phyloP scores from a whole-genome alignment of 2,329 filamentous ascomycete genomes.

The Colletotrichum sojae region DNA sequence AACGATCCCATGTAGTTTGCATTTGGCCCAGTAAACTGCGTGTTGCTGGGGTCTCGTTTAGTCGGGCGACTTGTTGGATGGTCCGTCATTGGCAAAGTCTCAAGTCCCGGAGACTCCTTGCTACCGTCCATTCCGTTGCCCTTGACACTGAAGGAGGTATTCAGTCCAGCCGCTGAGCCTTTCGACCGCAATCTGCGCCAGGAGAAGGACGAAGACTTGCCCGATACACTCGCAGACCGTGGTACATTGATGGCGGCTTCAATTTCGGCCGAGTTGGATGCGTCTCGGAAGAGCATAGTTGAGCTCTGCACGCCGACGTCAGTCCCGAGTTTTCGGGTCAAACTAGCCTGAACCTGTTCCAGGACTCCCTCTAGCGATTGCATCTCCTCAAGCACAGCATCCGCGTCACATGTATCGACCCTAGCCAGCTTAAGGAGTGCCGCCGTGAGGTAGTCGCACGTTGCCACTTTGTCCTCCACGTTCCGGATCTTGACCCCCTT shows the following conservation, averaged over 20 bases:
- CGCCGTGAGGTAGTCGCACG: slow-evolving; percentile 91
- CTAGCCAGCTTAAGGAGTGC: slow-evolving; percentile 86
- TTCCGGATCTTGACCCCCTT: slow-evolving; percentile 94
- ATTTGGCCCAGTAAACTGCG: slow-evolving; percentile 86
- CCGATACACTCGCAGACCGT: slow-evolving; percentile 73
- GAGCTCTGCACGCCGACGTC: slow-evolving; percentile 89
- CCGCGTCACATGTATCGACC: slow-evolving; percentile 91
- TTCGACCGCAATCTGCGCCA: slow-evolving; percentile 94
- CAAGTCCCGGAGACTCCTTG: slow-evolving; percentile 75
- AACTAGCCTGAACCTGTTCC: slow-evolving; percentile 83
- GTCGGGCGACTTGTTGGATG: slow-evolving; percentile 76
- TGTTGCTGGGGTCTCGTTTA: slow-evolving; percentile 78
- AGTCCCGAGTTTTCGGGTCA: slow-evolving; percentile 89
- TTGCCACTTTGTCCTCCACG: slow-evolving; percentile 92
- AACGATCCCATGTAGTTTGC: slow-evolving; percentile 92
- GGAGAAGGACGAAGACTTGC: slow-evolving; percentile 84
- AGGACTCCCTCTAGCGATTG: slow-evolving; percentile 87
- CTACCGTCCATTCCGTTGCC: slow-evolving; percentile 53
- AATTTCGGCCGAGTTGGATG: slow-evolving; percentile 64
- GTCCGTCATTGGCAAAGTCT: slow-evolving; percentile 83
- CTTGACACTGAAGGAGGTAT: slow-evolving; percentile 59
- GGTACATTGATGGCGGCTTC: slow-evolving; percentile 59
- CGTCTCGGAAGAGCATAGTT: slow-evolving; percentile 81
- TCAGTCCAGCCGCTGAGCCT: slow-evolving; percentile 78
- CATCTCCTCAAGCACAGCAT: slow-evolving; percentile 94